Base-by-base conservation (phyloP, 352 stramenopile genomes). In the Hyaloperonospora arabidopsidis region DNA sequence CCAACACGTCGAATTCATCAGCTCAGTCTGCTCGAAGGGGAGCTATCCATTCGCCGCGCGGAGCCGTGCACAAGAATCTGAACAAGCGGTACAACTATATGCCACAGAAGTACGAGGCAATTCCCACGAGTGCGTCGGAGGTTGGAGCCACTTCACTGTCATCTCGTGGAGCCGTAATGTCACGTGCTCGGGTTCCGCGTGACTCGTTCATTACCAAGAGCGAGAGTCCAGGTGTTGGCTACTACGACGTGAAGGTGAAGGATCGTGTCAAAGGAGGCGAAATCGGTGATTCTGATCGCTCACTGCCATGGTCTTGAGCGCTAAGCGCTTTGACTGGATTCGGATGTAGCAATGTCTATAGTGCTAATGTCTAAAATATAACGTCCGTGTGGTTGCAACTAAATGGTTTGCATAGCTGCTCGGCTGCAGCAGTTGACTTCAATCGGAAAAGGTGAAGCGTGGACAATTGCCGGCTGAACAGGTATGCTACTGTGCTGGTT, bases 171-270 rank as follows among this genome's bases (percentile, higher is more conserved):
- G 79, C 76, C 0, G 73, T 87, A 36, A 89, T 89, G 50, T 79
- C 73, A 4, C 72, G 78, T 15, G 79, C 79, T 0, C 68, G 74
- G 19, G 72, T 70, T 25, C 74, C 75, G 25, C 79, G 79, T 39
- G 76, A 86, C 49, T 85, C 79, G 39, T 89, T 87, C 55, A 76
- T 86, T 54, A 71, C 73, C 11, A 87, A 79, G 58, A 86, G 54
- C 47, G 79, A 85, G 48, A 86, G 71, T 40, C 79, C 79, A 4
- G 79, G 79, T 14, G 79, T 89, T 47, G 79, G 79, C 5, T 87
- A 87, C 51, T 89, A 89, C 63, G 77, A 89, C 50, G 77, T 89
- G 40, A 75, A 86, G 45, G 59, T 87, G 18, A 68, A 68, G 5
- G 63, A 82, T 58, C 67, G 76, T 28, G 77, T 89, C 10, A 81